Base-by-base conservation (phyloP, 768 basidiomycete genomes). In the Russula ochroleuca region DNA sequence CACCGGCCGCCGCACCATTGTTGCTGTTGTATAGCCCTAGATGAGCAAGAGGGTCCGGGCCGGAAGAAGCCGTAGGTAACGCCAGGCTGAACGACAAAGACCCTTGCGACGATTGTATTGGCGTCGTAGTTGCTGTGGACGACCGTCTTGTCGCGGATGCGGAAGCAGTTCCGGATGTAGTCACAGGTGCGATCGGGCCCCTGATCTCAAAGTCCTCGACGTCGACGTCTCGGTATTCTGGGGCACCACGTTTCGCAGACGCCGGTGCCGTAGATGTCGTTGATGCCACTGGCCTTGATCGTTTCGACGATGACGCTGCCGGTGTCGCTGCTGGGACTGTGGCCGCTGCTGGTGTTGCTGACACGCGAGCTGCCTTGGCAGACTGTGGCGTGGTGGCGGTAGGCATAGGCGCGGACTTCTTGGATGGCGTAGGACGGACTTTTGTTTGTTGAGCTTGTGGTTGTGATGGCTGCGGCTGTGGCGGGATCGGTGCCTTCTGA, bases 151-250 rank as follows among this genome's bases (percentile, higher is more conserved):
- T 23, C 35, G 37, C 13, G 7, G 61, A 49, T 15, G 35, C 25
- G 10, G 45, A 47, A 21, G 45, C 3, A 21, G 45, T 45, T 21
- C 2, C 43, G 4, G 45, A 21, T 21, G 43, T 21, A 2, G 21
- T 8, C 6, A 73, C 50, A 55, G 70, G 70, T 35, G 72, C 75
- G 52, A 80, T 75, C 21, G 81, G 80, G 28, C 75, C 72, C 7
- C 81, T 82, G 64, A 85, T 80, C 62, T 76, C 75, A 7, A 84
- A 75, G 33, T 76, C 77, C 59, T 83, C 81, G 65, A 78, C 83
- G 15, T 80, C 59, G 31, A 43, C 0, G 13, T 28, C 59, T 8
- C 17, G n/a, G n/a, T n/a, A n/a, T 28, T 5, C 28, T 5, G 5
- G 28, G 28, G 28, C 38, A 17, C 17, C 19, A 10, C 55, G 47